Evolutionary conservation across 345 rosid genomes (phyloP).

Genomic region (Citrus sp.): DNA sequence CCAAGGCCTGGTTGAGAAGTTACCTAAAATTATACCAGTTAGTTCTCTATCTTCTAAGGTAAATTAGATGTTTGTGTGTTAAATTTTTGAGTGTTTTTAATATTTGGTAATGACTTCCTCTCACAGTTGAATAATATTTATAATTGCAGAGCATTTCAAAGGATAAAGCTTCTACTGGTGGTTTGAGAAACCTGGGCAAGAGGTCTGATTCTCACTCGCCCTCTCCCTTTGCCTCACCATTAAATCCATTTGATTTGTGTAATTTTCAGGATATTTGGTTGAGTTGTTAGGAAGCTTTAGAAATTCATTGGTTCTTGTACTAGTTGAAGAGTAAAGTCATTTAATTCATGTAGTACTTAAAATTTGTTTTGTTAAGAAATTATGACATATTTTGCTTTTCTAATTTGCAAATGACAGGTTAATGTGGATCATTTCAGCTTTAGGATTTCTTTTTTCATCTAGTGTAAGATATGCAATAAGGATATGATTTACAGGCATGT

Average conservation of each 20-base stretch:
- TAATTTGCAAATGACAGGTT: neutral
- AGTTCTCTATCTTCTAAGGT: constrained; percentile 12
- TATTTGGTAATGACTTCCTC: neutral
- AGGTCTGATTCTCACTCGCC: constrained; percentile 4
- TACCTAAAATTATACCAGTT: constrained; percentile 2
- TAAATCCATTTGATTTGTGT: neutral
- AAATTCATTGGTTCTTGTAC: neutral
- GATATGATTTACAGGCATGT: neutral
- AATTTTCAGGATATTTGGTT: constrained; percentile 6
- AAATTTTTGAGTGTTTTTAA: neutral
- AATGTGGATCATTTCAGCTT: neutral
- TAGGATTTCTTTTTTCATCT: neutral
- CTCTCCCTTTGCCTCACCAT: neutral
- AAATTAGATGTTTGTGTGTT: neutral
- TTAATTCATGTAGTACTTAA: neutral
- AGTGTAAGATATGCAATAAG: neutral
- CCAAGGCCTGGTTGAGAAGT: constrained; percentile 6
- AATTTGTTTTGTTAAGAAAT: neutral
- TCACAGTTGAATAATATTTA: neutral
- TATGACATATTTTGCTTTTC: neutral
- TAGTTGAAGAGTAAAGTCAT: neutral
- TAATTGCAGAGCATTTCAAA: constrained; percentile 16
- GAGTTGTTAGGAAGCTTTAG: neutral
- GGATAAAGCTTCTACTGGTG: neutral
- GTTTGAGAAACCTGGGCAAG: constrained; percentile 7